phyloP scores from a whole-genome alignment of 305 asterid genomes.

The Plantago lanceolata region DNA sequence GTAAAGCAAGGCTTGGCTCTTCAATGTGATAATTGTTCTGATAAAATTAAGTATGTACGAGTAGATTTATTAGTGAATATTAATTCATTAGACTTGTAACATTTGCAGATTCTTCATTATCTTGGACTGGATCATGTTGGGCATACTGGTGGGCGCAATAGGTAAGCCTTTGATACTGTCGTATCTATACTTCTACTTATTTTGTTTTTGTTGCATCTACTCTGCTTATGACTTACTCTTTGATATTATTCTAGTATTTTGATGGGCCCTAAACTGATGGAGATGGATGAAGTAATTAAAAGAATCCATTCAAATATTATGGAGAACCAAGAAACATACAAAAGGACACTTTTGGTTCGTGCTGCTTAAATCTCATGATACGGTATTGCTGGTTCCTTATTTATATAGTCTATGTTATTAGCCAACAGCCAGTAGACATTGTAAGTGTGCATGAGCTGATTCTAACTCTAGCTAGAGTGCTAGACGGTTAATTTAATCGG shows the following conservation, averaged over 20 bases:
- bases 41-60: background rate
- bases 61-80: background rate
- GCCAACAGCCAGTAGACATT: constrained; percentile 15
- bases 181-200: background rate
- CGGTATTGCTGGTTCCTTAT: constrained; percentile 50
- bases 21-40: background rate
- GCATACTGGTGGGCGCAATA: constrained; percentile 82
- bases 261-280: constrained; percentile 74
- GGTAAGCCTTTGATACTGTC: constrained; percentile 35
- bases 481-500: constrained; percentile 3
- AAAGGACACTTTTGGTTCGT: constrained; percentile 91
- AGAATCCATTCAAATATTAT: constrained; percentile 48
- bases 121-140: constrained; percentile 97
- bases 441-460: constrained; percentile 13
- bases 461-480: constrained; percentile 1
- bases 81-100: constrained; percentile 25
- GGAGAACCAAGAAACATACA: constrained; percentile 35
- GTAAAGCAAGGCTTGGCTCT: background rate
- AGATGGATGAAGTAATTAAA: constrained; percentile 76
- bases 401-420: constrained; percentile 24
- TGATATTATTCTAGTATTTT: constrained; percentile 40
- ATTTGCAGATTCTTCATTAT: constrained; percentile 81
- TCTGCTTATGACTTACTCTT: constrained; percentile 21
- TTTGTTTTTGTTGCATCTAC: background rate
- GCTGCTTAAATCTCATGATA: constrained; percentile 53